phyloP scores from a whole-genome alignment of 169 alveolate species.

The Babesia ovata region DNA sequence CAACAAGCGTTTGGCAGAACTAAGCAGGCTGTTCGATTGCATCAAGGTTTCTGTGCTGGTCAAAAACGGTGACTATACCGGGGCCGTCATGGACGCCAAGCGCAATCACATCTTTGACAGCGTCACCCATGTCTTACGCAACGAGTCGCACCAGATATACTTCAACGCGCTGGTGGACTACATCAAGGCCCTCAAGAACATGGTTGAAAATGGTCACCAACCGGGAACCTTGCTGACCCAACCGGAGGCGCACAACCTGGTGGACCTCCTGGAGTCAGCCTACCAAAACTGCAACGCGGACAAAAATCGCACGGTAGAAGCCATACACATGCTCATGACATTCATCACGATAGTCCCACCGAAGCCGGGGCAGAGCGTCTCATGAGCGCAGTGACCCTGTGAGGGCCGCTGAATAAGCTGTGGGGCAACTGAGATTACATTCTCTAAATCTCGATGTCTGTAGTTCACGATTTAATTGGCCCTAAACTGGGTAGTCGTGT shows the following conservation, averaged over 20 bases:
- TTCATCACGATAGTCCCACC: conserved; percentile 63
- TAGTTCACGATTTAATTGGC: no score
- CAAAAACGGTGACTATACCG: conserved; percentile 26
- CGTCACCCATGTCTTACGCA: conserved; percentile 45
- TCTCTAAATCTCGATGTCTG: no score
- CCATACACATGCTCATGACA: conserved; percentile 62
- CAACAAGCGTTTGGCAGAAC: conserved; percentile 57
- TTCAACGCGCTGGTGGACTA: conserved; percentile 60
- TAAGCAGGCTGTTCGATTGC: conserved; percentile 51
- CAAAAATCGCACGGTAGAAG: conserved; percentile 54
- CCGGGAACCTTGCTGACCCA: conserved; percentile 39
- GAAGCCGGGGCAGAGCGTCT: conserved; percentile 13
- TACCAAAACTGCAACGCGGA: conserved; percentile 62
- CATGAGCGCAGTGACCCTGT: no score
- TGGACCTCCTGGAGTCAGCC: conserved; percentile 67
- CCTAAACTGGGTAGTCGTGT: no score
- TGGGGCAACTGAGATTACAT: no score
- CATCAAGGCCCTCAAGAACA: conserved; percentile 53
- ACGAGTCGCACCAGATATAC: conserved; percentile 66
- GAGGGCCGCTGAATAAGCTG: no score
- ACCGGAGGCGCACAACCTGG: conserved; percentile 57
- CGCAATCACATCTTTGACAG: conserved; percentile 49
- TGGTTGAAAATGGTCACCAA: conserved; percentile 62
- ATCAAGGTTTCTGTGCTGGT: conserved; percentile 55
- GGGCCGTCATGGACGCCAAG: conserved; percentile 52